Evolutionary conservation across 2,329 filamentous ascomycete genomes (phyloP), one percentile per base, ranked within the genome.

Genomic region (Emydomyces testavorans): DNA sequence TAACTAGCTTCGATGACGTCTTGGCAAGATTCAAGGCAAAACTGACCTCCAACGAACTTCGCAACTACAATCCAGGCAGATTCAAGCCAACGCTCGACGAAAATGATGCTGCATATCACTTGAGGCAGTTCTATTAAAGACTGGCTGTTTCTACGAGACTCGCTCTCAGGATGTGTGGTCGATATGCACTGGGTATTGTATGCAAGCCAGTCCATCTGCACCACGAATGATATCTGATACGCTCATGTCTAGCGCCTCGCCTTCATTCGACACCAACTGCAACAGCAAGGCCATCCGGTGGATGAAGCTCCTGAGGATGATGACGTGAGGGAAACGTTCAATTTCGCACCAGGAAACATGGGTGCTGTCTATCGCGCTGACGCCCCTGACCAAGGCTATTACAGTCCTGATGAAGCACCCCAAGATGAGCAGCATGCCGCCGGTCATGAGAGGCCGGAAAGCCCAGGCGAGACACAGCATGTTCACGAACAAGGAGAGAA

Each of bases 321-420:
- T 15, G 76, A 71, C 39, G 68, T 79, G 28, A 77, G 84, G 31
- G 83, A 86, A 60, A 87, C 78, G 29, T 94, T 93, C 69, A 96
- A 96, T 63, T 93, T 98, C 61, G 87, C 90, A 0, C 92, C 92
- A 0, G 85, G 89, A 0, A 85, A 87, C 52, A 75, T 83, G 59
- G 90, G 92, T 28, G 72, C 92, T 20, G 85, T 96, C 21, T 94
- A 94, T 62, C 79, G 88, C 50, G 86, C 86, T 28, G 79, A 87
- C 44, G 75, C 76, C 4, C 74, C 79, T 10, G 79, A 82, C 50
- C 69, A 70, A 53, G 78, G 78, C n/a, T 72, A 74, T 8, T 37
- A 35, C n/a, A 8, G 18, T 16, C 32, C 38, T 3, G 20, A 21
- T 21, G 48, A 50, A n/a, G 26, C 42, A 3, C 47, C 57, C 32